Base-by-base conservation (phyloP, 2,329 filamentous ascomycete species). In the Pyricularia sp. region DNA sequence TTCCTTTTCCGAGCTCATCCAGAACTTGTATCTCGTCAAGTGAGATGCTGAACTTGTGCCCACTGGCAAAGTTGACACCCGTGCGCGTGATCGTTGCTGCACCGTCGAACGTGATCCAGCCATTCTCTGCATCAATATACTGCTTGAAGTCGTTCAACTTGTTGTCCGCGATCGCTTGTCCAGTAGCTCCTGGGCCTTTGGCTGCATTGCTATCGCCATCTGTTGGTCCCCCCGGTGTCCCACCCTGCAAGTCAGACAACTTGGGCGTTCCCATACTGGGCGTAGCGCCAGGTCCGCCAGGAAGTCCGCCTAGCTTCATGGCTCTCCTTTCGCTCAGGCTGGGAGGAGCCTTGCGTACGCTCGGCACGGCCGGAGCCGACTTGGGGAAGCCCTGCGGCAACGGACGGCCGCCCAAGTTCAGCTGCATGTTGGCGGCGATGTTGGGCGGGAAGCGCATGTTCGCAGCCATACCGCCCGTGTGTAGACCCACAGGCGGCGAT, bases 1-100 rank as follows among this genome's bases (percentile, higher is more conserved):
- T 99, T 55, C 94, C 94, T 76, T 97, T 99, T 61, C 94, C 94
- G 13, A 99, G 79, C 78, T 99, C 94, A 67, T 93, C 91, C 66
- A 97, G 74, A 1, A 91, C 93, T 71, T 97, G 91, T 6, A 99
- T 90, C 75, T 99, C 93, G 72, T 99, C 93, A 57, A 99, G 81
- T 4, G 93, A 97, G 72, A 99, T 97, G 72, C 84, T 91, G 76
- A 99, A 97, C 22, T 87, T 91, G 64, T 88, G 89, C 2, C 94
- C 94, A 66, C 89, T 92, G 28, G 89, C 88, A 73, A 99, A 99
- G 72, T 97, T 89, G 67, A 99, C 93, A 30, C 94, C 94, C 19
- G 89, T 87, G 30, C 90, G 87, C 68, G 93, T 93, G 64, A 99
- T 90, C 4, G 91, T 86, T 12, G 94, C 94, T 69, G 96, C 96